Evolutionary conservation across 1,139 yeast species (phyloP).

Genomic region (Taiozyma sp.): DNA sequence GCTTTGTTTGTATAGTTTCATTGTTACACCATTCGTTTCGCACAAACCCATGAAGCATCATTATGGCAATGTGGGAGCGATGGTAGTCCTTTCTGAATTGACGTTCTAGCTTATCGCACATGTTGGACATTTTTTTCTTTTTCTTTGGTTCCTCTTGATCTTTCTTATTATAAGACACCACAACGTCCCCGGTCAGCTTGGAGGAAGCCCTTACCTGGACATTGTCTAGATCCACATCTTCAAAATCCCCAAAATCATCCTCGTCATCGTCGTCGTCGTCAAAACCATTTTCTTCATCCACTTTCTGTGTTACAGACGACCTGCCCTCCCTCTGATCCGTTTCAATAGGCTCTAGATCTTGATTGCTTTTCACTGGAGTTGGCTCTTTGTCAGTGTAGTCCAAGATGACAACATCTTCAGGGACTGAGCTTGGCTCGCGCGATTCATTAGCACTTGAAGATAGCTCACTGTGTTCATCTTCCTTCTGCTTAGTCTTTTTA

Average conservation of each 20-base stretch:
- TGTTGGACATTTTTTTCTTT: conserved; percentile 24
- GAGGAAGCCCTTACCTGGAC: conserved; percentile 22
- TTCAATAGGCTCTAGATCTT: no score
- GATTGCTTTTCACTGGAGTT: no score
- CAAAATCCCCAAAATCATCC: conserved; percentile 32
- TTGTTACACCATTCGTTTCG: conserved; percentile 77
- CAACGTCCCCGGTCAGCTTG: conserved; percentile 17
- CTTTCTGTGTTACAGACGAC: no score
- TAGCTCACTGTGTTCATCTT: not conserved
- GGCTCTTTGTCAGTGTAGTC: conserved; percentile 4
- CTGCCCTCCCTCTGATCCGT: no score
- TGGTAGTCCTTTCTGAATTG: conserved; percentile 48
- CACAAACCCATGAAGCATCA: conserved; percentile 59
- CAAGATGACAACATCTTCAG: not conserved
- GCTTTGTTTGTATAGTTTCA: conserved; percentile 31
- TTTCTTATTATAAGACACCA: conserved; percentile 19
- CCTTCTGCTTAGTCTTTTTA: no score
- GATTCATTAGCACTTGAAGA: not conserved
- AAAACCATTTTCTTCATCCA: conserved; percentile 15
- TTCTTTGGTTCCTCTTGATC: conserved; percentile 11
- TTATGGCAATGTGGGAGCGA: conserved; percentile 46
- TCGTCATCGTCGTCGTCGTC: conserved; percentile 13
- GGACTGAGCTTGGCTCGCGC: not conserved
- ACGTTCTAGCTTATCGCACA: conserved; percentile 51
- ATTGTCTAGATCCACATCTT: conserved; percentile 35